Percentiles rank a stretch among this genome's conserved stretches.
Evolutionary conservation across 2,329 filamentous ascomycete genomes (phyloP).

Genomic region (Aureobasidium lini): DNA sequence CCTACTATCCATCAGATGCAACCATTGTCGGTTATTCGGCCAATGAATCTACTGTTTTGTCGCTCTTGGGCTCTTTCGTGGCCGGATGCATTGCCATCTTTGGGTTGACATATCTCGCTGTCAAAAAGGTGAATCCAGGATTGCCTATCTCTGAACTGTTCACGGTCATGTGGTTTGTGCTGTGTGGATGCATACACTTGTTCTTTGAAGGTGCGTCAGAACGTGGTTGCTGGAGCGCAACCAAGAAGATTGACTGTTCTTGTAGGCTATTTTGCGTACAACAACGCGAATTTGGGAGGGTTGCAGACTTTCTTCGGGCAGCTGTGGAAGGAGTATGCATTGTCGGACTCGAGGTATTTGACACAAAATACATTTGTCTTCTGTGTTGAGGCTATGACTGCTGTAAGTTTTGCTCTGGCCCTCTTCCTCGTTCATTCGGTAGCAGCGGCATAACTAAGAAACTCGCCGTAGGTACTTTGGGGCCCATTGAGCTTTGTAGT

Average conservation of each 20-base stretch:
- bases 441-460: background rate
- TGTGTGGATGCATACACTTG: conserved; percentile 68
- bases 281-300: conserved; percentile 58
- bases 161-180: conserved; percentile 66
- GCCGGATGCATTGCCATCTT: conserved; percentile 52
- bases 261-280: conserved; percentile 65
- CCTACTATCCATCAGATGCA: conserved; percentile 63
- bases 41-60: conserved; percentile 55
- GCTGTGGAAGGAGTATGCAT: conserved; percentile 86
- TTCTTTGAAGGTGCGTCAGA: conserved; percentile 63
- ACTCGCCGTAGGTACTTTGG: conserved; percentile 46
- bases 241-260: background rate
- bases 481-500: conserved; percentile 54
- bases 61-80: conserved; percentile 54
- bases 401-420: conserved; percentile 43
- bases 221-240: background rate
- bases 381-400: conserved; percentile 79
- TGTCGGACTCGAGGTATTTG: conserved; percentile 81
- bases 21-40: conserved; percentile 56
- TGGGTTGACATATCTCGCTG: conserved; percentile 45
- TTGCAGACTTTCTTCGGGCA: conserved; percentile 71
- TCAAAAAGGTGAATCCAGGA: conserved; percentile 46
- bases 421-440: background rate
- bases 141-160: conserved; percentile 49
- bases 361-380: conserved; percentile 75